Base-by-base conservation (phyloP, 768 basidiomycete species). In the Ephemerocybe angulata region DNA sequence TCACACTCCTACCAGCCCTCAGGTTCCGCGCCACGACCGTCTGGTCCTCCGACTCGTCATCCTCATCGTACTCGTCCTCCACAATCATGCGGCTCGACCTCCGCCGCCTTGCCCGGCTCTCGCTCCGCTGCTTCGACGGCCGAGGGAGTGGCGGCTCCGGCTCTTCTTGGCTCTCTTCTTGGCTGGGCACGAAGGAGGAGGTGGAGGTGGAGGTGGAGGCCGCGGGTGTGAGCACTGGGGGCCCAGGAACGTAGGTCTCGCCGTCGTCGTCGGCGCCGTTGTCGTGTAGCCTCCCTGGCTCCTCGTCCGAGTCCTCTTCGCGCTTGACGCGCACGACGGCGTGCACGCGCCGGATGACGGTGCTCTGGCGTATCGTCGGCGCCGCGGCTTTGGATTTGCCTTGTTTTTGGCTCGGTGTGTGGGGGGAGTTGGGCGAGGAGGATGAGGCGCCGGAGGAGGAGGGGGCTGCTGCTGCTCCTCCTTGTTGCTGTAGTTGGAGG, bases 281-380 rank as follows among this genome's bases (percentile, higher is more conserved):
- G n/a, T n/a, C n/a, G n/a, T n/a, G n/a, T n/a, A n/a, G n/a, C n/a
- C n/a, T n/a, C n/a, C n/a, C n/a, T n/a, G n/a, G n/a, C 7, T 67
- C 69, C 5, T 76, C 76, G n/a, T 71, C 71, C 3, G 75, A 72
- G 4, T 60, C 62, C 3, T 81, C 83, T 65, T 88, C 86, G 53
- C 77, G 77, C 61, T 89, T 88, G 33, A 88, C 80, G 30, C 78
- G 73, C 1, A 88, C 71, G 19, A 88, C 75, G 5, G 87, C 84
- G 21, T 82, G 80, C 7, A 89, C 87, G 30, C 84, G 82, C 21
- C 87, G 80, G 38, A 89, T 74, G 15, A 89, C 64, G 1, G 72
- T 74, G 29, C 66, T 57, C 24, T 53, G 19, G 55, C 59, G 27
- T 56, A 48, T 33, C 58, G 38, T 25, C 44, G 48, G 15, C 19